These are phyloP conservation scores for Fusarium vanettenii DNA, from an alignment of 2,329 filamentous ascomycete species.

Conservation along the genomic window DNA sequence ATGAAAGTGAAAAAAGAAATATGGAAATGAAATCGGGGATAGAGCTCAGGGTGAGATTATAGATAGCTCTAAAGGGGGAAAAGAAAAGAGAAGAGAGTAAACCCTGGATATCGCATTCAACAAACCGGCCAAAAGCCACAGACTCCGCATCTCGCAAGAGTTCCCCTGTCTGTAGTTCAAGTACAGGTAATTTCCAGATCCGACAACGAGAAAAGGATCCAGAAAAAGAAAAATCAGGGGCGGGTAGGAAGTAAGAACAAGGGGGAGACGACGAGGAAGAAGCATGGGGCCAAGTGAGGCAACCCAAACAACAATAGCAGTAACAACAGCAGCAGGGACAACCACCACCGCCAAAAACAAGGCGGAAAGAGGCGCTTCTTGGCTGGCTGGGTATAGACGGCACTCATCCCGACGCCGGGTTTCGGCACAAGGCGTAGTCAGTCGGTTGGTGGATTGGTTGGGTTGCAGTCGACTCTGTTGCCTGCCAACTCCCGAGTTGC, in stretches of 20 bases:
- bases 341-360: neutral
- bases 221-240: slow-evolving; percentile 2
- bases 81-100: slow-evolving; percentile 7
- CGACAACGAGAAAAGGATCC: neutral
- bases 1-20: slow-evolving; percentile 11
- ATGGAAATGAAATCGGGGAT: neutral
- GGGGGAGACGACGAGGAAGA: neutral
- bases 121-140: slow-evolving; percentile 16
- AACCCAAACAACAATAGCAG: neutral
- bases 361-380: slow-evolving; percentile 1
- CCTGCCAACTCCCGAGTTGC: neutral
- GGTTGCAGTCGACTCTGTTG: neutral
- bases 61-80: neutral
- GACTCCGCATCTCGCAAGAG: slow-evolving; percentile 30
- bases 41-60: neutral
- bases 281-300: neutral
- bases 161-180: slow-evolving; percentile 10
- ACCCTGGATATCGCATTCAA: slow-evolving; percentile 31
- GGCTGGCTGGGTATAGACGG: neutral
- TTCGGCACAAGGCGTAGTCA: neutral
- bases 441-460: neutral
- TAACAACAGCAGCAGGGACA: neutral
- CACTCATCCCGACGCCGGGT: neutral
- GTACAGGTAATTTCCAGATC: slow-evolving; percentile 16
- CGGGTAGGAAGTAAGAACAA: neutral